These are phyloP conservation scores for Dendrocalamus sinicus DNA, from an alignment of 176 grass and related monocot species.

Conservation along the genomic window DNA sequence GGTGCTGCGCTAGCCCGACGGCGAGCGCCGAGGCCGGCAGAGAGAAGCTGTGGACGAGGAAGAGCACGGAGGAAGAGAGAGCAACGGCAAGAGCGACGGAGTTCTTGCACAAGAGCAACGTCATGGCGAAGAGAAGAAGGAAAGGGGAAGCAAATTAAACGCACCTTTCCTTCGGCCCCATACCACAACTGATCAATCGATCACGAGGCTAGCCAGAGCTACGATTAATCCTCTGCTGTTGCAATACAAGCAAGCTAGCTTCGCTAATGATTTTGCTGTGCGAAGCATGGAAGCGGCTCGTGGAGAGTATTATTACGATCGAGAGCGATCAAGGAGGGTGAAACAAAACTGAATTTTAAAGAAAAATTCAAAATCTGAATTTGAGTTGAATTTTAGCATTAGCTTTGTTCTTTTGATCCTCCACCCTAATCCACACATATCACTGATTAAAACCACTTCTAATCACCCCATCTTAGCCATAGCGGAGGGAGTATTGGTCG, in stretches of 20 bases:
- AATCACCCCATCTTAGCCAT: no score
- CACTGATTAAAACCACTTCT: no score
- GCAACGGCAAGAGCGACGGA: conserved; percentile 11
- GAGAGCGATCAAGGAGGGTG: not conserved
- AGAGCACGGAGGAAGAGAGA: not conserved
- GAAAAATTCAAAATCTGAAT: no score
- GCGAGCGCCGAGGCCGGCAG: conserved; percentile 36
- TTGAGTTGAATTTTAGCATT: no score
- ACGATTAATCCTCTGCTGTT: not conserved
- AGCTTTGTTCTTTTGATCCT: no score
- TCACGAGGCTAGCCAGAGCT: conserved; percentile 3
- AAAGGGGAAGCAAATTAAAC: not conserved
- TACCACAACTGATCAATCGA: not conserved
- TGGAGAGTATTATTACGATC: conserved; percentile 20
- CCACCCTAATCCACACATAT: no score
- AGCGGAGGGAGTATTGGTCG: no score
- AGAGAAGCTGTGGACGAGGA: conserved; percentile 39
- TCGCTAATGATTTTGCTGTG: not conserved
- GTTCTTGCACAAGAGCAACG: conserved; percentile 31
- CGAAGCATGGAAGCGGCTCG: not conserved
- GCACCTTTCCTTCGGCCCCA: not conserved
- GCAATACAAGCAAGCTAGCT: not conserved
- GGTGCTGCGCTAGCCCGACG: conserved; percentile 34
- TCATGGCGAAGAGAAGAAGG: conserved; percentile 8
- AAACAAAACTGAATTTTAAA: no score